phyloP scores from a whole-genome alignment of 768 basidiomycete genomes.

The Xerocomus brunneocitrinus region DNA sequence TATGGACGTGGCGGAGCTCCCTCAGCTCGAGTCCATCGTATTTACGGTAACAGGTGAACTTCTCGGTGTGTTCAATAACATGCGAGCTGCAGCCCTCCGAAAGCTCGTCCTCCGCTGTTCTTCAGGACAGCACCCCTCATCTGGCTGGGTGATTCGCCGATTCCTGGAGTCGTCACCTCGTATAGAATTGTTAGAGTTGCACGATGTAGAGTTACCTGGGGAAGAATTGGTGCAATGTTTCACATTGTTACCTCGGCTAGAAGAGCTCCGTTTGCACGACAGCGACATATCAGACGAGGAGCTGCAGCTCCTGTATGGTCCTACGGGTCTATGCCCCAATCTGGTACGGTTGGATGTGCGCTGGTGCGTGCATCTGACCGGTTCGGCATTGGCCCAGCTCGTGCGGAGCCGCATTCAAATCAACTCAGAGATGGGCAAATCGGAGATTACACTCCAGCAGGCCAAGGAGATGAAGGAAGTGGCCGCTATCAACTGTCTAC shows the following conservation, averaged over 20 bases:
- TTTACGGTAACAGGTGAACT: constrained; percentile 31
- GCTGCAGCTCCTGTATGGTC: constrained; percentile 36
- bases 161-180: constrained; percentile 31
- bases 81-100: constrained; percentile 33
- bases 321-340: constrained; percentile 41
- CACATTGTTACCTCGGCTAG: constrained; percentile 35
- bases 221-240: constrained; percentile 36
- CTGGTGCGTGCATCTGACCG: constrained; percentile 55
- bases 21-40: constrained; percentile 27
- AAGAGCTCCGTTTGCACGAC: constrained; percentile 52
- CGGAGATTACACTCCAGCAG: constrained; percentile 1
- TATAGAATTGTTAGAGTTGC: constrained; percentile 43
- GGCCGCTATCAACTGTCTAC: constrained; percentile 53
- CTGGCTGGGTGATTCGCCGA: constrained; percentile 26
- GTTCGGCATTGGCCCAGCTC: constrained; percentile 46
- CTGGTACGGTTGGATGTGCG: constrained; percentile 50
- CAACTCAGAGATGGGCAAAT: not conserved
- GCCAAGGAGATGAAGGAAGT: constrained; percentile 39
- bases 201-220: constrained; percentile 43
- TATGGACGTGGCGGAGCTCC: constrained; percentile 14
- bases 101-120: constrained; percentile 39
- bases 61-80: constrained; percentile 26
- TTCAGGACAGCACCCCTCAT: constrained; percentile 18
- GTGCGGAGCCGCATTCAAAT: constrained; percentile 38
- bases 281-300: constrained; percentile 51